Percentiles rank a stretch among this genome's conserved stretches.
Conservation (phyloP, 1,139 yeast genomes). For the Suhomyces maxii region DNA sequence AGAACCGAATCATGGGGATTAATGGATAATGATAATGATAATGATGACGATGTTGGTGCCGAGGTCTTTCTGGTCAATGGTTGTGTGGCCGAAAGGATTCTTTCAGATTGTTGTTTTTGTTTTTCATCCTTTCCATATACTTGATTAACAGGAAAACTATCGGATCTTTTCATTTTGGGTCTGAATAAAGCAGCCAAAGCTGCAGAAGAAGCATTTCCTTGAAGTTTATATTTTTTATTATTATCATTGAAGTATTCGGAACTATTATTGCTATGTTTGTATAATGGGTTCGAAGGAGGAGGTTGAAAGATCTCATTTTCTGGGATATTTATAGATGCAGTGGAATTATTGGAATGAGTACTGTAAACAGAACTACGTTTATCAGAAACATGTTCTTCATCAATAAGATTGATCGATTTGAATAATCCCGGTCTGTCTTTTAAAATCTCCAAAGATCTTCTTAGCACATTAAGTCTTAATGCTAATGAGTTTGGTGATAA, state of each 20-base stretch:
- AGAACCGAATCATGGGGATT: slow-evolving; percentile 18
- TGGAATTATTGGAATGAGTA: slow-evolving; percentile 12
- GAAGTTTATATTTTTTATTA: slow-evolving; percentile 26
- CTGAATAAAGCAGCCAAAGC: slow-evolving; percentile 61
- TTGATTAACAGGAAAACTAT: slow-evolving; percentile 36
- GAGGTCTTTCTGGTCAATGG: slow-evolving; percentile 1
- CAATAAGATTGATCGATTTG: slow-evolving; percentile 21
- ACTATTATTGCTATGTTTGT: slow-evolving; percentile 23
- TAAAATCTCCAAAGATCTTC: slow-evolving; percentile 71
- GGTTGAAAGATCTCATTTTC: slow-evolving; percentile 6
- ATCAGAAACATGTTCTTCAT: not conserved
- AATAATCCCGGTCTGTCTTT: slow-evolving; percentile 61
- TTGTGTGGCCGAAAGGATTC: slow-evolving; percentile 3
- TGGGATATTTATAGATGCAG: slow-evolving; percentile 4
- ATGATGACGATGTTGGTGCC: not conserved
- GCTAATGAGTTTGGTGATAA: slow-evolving; percentile 79
- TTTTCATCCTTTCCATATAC: slow-evolving; percentile 17
- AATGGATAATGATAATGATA: not conserved
- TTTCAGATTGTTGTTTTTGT: slow-evolving; percentile 1
- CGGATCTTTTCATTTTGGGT: slow-evolving; percentile 38
- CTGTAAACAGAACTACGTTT: slow-evolving; percentile 11
- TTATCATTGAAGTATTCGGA: slow-evolving; percentile 22
- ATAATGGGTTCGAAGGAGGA: slow-evolving; percentile 11
- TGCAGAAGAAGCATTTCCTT: slow-evolving; percentile 61
- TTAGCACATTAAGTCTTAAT: slow-evolving; percentile 69